Base-by-base conservation (phyloP, 768 basidiomycete species). In the Cyclocybe cylindracea region DNA sequence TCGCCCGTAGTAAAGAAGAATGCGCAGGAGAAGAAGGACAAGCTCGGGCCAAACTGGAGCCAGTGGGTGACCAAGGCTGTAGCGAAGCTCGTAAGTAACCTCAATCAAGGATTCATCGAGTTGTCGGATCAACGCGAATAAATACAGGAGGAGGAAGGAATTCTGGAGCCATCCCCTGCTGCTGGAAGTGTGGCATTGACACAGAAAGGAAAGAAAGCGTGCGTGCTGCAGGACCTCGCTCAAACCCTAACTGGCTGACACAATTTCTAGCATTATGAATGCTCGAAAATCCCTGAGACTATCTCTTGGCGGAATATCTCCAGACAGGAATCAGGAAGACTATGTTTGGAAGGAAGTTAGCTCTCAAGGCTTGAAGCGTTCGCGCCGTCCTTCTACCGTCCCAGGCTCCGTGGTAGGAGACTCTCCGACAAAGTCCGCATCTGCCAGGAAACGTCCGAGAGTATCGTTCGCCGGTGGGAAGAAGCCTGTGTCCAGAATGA, bases 11-110 rank as follows among this genome's bases (percentile, higher is more conserved):
- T 81, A 16, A 75, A 71, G 53, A 80, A 73, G 59, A 75, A 65
- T 44, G 79, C 79, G 9, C 58, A 71, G 40, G 67, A 64, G 29
- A 70, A 68, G 39, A 69, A 74, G 49, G 78, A 78, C 42, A 74
- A 68, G 42, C 67, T 81, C 8, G 79, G 79, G 3, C 76, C 77
- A 5, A 69, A 75, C 34, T 81, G 79, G 80, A 63, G 71, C 10
- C 72, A 62, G 29, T 80, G 77, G 76, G 75, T 81, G 19, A 61
- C 68, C 29, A 74, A 72, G 49, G 72, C 78, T 7, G 68, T 80
- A 1, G 66, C 71, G 34, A 76, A 71, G 51, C 68, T 81, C 41
- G 80, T 78, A 33, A 10, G 75, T 61, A 4, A 7, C 4, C 39
- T 32, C 24, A 14, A 34, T 53, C 11, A 53, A 31, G 2, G 24